Base-by-base conservation (phyloP, 352 stramenopile genomes). In the Globisporangium abappressorium region DNA sequence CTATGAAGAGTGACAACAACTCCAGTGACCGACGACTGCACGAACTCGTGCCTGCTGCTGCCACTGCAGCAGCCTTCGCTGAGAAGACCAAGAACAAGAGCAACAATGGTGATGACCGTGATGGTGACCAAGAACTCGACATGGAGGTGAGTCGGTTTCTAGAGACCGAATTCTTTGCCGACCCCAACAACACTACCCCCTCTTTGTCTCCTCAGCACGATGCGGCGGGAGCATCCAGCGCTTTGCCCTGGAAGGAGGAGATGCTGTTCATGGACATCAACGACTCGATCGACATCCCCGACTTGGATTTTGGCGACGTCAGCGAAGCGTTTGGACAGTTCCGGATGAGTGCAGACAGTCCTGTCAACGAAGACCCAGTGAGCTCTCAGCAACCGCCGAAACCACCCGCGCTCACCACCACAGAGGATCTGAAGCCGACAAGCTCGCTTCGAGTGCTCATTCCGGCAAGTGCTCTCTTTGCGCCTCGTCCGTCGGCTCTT, bases 1-100 rank as follows among this genome's bases (percentile, higher is more conserved):
- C 62, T 68, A 68, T 68, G 62, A 61, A 58, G 62, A 62, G 57
- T 55, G 62, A 30, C 20, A 66, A 43, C 69, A 71, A 65, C n/a
- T 46, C 46, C 20, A 43, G 41, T 28, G 61, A 64, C 30, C 24
- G 54, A 51, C 22, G n/a, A 38, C 49, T 59, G 60, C 66, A 62
- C 62, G 26, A 55, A 38, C 36, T 24, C 36, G 62, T 67, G 60
- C 47, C 60, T 65, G 26, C 34, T 41, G 9, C 60, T 14, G 60
- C 61, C 24, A 34, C 46, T 24, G 60, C 60, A 49, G 60, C 11
- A 12, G 47, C 8, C 18, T 36, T 15, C 11, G 11, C 24, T 3
- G 14, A 47, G 33, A 36, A 6, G 5, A 36, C 33, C 38, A 47
- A 14, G 14, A 47, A 4, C 12, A n/a, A 47, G 38, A 20, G 20